phyloP scores from a whole-genome alignment of 306 rosid genomes.

The Vigna angularis region DNA sequence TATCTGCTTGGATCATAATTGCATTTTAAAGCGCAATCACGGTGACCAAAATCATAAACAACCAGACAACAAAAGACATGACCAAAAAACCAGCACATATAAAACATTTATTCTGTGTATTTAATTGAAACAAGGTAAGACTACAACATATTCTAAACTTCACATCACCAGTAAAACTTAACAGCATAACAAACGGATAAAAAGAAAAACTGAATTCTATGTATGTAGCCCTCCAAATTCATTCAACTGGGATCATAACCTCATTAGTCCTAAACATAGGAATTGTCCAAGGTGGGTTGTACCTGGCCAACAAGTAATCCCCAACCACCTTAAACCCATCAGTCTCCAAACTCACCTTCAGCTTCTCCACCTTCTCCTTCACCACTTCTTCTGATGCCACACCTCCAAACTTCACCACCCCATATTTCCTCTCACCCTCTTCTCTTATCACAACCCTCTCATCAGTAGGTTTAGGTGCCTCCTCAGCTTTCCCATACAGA shows the following conservation, averaged over 20 bases:
- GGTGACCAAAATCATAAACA: neutral
- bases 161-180: neutral
- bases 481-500: conserved; percentile 67
- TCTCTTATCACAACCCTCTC: conserved; percentile 79
- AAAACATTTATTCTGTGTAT: neutral
- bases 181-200: conserved; percentile 4
- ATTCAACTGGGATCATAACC: conserved; percentile 82
- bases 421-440: conserved; percentile 75
- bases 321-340: conserved; percentile 80
- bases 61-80: conserved; percentile 7
- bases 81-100: neutral
- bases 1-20: neutral
- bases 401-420: conserved; percentile 79
- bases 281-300: conserved; percentile 86
- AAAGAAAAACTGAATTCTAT: neutral
- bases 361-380: conserved; percentile 66
- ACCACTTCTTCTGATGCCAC: conserved; percentile 69
- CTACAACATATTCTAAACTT: conserved; percentile 21
- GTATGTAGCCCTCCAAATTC: neutral
- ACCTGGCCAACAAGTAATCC: conserved; percentile 79
- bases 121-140: neutral
- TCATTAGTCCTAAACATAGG: conserved; percentile 82
- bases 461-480: conserved; percentile 85
- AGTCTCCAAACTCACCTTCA: conserved; percentile 67
- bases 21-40: neutral